Conservation (phyloP, 768 basidiomycete species). For the Tephrocybe sp. region DNA sequence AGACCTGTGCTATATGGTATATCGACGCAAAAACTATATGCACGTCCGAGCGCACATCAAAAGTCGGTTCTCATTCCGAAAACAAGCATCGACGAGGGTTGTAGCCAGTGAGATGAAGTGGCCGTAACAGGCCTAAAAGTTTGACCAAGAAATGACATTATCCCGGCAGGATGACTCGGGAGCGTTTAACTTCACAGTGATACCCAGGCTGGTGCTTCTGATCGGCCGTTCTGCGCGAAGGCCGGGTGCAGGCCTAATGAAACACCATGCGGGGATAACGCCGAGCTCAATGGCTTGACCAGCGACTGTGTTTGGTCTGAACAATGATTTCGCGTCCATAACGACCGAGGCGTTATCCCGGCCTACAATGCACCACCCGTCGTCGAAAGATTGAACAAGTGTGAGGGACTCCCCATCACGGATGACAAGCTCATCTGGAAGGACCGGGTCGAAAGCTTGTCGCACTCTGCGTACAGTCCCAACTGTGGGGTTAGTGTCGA, state of each 20-base stretch:
- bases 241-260: slow-evolving; percentile 62
- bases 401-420: slow-evolving; percentile 58
- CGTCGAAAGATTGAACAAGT: slow-evolving; percentile 68
- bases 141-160: slow-evolving; percentile 69
- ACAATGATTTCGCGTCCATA: slow-evolving; percentile 37
- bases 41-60: too few relatives aligned
- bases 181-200: slow-evolving; percentile 54
- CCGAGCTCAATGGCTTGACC: slow-evolving; percentile 60
- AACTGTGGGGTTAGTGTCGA: slow-evolving; percentile 18
- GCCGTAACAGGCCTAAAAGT: slow-evolving; percentile 40
- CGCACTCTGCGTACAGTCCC: slow-evolving; percentile 53
- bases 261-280: slow-evolving; percentile 76
- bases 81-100: too few relatives aligned
- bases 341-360: slow-evolving; percentile 40
- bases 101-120: too few relatives aligned
- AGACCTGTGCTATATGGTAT: background rate
- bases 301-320: slow-evolving; percentile 28
- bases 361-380: slow-evolving; percentile 79
- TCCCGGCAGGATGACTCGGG: slow-evolving; percentile 41
- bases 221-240: slow-evolving; percentile 62
- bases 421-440: slow-evolving; percentile 72
- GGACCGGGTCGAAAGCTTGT: slow-evolving; percentile 65
- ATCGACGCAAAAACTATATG: too few relatives aligned
- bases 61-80: too few relatives aligned
- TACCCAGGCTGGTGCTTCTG: slow-evolving; percentile 62